Evolutionary conservation across 164 flowering plant species (phyloP).

Genomic region (Chimonanthus salicifolius): DNA sequence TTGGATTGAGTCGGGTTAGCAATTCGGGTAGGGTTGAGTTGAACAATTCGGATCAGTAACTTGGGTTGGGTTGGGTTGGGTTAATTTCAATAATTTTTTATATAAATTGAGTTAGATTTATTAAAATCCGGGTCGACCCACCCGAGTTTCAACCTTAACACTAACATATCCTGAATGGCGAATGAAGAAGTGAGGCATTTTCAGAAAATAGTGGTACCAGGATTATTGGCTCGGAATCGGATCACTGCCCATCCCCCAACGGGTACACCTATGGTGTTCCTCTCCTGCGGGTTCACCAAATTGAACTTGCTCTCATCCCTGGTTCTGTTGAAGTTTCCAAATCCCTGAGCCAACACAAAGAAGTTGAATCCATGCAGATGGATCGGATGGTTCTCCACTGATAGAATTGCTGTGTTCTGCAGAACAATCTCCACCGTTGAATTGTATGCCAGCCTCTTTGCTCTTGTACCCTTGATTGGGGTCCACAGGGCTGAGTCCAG

Average conservation of each 20-base stretch:
- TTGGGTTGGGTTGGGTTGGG: too few relatives aligned
- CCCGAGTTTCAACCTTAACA: too few relatives aligned
- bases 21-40: too few relatives aligned
- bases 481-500: slow-evolving; percentile 12
- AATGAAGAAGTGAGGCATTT: too few relatives aligned
- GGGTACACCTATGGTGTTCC: slow-evolving; percentile 73
- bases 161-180: too few relatives aligned
- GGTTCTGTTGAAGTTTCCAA: slow-evolving; percentile 44
- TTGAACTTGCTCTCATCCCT: slow-evolving; percentile 40
- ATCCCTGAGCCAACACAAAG: slow-evolving; percentile 63
- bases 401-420: slow-evolving; percentile 59
- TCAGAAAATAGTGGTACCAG: slow-evolving; percentile 27
- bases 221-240: slow-evolving; percentile 61
- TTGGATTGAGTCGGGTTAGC: too few relatives aligned
- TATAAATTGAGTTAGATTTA: too few relatives aligned
- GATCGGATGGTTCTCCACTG: slow-evolving; percentile 57
- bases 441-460: slow-evolving; percentile 44
- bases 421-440: slow-evolving; percentile 57
- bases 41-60: too few relatives aligned
- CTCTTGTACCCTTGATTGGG: slow-evolving; percentile 32
- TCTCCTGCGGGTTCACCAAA: slow-evolving; percentile 47
- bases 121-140: too few relatives aligned
- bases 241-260: slow-evolving; percentile 80
- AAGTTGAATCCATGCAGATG: slow-evolving; percentile 16
- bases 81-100: too few relatives aligned